phyloP scores from a whole-genome alignment of 768 basidiomycete species.

The Chalciporus piperatus region DNA sequence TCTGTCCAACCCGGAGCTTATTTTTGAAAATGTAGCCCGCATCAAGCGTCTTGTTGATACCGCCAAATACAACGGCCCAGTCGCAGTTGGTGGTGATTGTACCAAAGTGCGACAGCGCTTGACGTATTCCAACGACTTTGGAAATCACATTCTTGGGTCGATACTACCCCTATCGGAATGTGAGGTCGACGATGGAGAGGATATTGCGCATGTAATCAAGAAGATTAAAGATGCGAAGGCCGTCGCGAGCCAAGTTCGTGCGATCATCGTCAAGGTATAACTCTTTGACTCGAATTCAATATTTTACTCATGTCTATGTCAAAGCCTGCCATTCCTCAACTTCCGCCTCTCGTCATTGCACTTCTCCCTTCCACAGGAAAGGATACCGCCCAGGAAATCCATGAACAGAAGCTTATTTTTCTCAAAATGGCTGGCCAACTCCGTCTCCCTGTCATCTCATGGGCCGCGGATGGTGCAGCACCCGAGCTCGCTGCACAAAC shows the following conservation, averaged over 20 bases:
- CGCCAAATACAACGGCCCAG: conserved; percentile 20
- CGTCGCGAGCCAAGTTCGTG: conserved; percentile 23
- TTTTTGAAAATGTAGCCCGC: conserved; percentile 25
- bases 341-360: conserved; percentile 20
- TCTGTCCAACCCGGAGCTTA: conserved; percentile 24
- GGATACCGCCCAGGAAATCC: conserved; percentile 20
- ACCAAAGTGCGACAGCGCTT: conserved; percentile 28
- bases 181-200: conserved; percentile 19
- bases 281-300: not conserved
- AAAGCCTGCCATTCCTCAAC: conserved; percentile 9
- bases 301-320: not conserved
- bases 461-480: too few relatives aligned
- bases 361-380: conserved; percentile 27
- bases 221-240: conserved; percentile 18
- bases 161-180: conserved; percentile 18
- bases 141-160: conserved; percentile 27
- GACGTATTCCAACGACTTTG: conserved; percentile 24
- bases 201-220: conserved; percentile 25
- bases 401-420: conserved; percentile 18
- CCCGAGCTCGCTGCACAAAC: too few relatives aligned
- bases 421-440: conserved; percentile 22
- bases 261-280: conserved; percentile 27
- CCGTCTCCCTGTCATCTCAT: too few relatives aligned
- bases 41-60: conserved; percentile 22
- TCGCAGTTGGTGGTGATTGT: conserved; percentile 26